Evolutionary conservation across 148 eudicot genomes (phyloP), one percentile per base, ranked within the genome.

Genomic region (Rhododendron molle): DNA sequence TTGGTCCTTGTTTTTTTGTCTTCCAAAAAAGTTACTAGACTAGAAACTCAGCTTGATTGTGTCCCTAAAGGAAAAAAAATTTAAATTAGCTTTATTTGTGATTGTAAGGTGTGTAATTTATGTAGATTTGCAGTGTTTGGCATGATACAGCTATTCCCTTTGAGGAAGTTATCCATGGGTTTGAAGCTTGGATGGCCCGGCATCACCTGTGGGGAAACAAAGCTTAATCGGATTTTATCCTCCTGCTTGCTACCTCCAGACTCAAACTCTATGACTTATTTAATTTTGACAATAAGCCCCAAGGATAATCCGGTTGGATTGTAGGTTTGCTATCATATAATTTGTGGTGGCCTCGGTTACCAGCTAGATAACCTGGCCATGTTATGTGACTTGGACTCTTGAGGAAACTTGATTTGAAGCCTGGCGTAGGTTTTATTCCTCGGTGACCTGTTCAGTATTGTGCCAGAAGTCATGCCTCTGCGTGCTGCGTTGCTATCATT

Each of bases 91-190:
- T 26, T 78, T 79, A 49, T 73, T 77, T 5, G 15, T 85, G 81
- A 69, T 86, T 40, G 38, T 30, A 52, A 76, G 47, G 40, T 83
- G 85, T 83, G 60, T 86, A 30, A 83, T 30, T 56, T 86, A 67
- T 49, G 40, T 78, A n/a, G 49, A 52, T 88, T 77, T 91, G 91
- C 94, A 97, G 99, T 87, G 99, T 97, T 84, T 97, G 99, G 98
- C 98, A 97, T 87, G 98, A 97, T 88, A 97, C 99, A 83, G 95
- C 99, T 84, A 90, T 97, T 82, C 87, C 94, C 26, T 97, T 97
- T 89, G 80, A 85, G n/a, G 94, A 95, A 82, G 99, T 95, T 85
- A 93, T 97, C 79, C 86, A 89, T 87, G 95, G 95, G 87, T 97
- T 97, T 84, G 99, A 97, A 90, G 92, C 84, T 56, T 97, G 99